phyloP scores from a whole-genome alignment of 129 eudicot species.

The Flaveria linearis region DNA sequence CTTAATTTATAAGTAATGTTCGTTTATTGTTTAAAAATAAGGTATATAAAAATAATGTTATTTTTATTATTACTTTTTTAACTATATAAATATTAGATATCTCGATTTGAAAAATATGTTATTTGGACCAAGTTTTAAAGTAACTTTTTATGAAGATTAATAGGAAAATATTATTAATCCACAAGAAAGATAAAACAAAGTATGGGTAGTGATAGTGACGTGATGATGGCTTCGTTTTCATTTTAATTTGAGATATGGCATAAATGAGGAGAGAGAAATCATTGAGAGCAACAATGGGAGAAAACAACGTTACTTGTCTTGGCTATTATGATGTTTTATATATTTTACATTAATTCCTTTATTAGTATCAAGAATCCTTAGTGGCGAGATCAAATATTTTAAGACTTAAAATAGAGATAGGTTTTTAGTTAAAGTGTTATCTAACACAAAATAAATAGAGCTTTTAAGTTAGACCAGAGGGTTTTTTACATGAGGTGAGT shows the following conservation, averaged over 20 bases:
- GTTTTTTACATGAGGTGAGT: too few relatives aligned
- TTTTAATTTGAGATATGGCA: not conserved
- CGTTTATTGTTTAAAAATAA: too few relatives aligned
- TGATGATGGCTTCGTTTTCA: not conserved
- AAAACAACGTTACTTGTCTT: not conserved
- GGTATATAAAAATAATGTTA: not conserved
- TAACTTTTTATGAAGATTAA: not conserved
- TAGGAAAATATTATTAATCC: too few relatives aligned
- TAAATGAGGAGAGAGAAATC: not conserved
- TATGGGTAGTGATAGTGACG: conserved; percentile 19
- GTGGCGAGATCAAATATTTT: too few relatives aligned
- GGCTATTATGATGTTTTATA: not conserved
- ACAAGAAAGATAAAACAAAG: conserved; percentile 5
- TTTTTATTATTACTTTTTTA: not conserved
- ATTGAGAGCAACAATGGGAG: not conserved
- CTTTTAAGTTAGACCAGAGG: too few relatives aligned
- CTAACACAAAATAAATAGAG: too few relatives aligned
- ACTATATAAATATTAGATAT: not conserved
- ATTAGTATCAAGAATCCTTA: too few relatives aligned
- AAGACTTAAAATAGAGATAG: too few relatives aligned
- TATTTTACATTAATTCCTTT: not conserved
- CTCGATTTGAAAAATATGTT: too few relatives aligned
- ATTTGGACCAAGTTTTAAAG: not conserved
- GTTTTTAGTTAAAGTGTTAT: too few relatives aligned
- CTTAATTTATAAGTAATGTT: too few relatives aligned